Base-by-base conservation (phyloP, 2,329 filamentous ascomycete species). In the Colletotrichum sp. region DNA sequence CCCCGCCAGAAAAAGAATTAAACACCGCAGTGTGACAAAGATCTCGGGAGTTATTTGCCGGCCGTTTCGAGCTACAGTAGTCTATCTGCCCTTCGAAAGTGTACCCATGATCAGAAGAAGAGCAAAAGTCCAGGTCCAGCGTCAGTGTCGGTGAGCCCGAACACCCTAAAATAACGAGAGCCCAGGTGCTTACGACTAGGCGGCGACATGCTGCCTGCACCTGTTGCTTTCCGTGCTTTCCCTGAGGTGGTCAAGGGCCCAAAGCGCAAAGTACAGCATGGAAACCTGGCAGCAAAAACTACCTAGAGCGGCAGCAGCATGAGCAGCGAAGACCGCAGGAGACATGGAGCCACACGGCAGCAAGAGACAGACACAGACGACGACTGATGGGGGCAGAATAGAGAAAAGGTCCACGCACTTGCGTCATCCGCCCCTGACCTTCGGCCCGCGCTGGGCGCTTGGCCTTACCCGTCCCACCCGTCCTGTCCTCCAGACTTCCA, bases 371-470 rank as follows among this genome's bases (percentile, higher is more conserved):
- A n/a, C 28, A 68, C 36, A 32, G 63, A 68, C 48, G 30, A 74
- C 24, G 32, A 43, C 67, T 34, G 68, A 36, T 61, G 58, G 58
- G 48, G 30, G 43, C 43, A 52, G 43, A 52, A 21, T 21, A 18
- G 28, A 32, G 52, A 34, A 18, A 64, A 63, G 73, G 63, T 73
- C 73, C 73, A 75, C 73, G 64, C 73, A 75, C 73, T 75, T 75
- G 73, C 73, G 73, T 75, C 73, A 75, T 66, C 73, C 57, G 70
- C 70, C 70, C 64, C 70, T 66, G 63, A 26, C 71, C 52, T 57
- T 73, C 73, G 73, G 73, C 73, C 73, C 73, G 73, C 70, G 73
- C 69, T 73, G 57, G 43, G 55, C 55, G 70, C 73, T 73, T 75
- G 73, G 70, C 73, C 73, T 75, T 73, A 68, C 63, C 63, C 64